Conservation (phyloP, 1,284 basidiomycete genomes). For the Jaminaea rosea region DNA sequence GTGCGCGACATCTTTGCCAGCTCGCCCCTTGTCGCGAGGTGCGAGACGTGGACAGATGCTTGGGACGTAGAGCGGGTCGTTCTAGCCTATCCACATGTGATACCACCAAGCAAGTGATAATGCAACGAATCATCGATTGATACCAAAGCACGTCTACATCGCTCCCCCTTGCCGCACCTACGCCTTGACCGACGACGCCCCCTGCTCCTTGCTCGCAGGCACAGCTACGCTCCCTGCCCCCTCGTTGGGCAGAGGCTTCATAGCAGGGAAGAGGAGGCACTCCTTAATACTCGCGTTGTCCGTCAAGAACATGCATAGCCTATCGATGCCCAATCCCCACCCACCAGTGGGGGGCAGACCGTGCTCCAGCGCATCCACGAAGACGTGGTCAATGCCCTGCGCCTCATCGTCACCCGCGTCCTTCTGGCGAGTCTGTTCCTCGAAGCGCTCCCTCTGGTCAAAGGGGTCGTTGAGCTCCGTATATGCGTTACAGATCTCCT, state of each 20-base stretch:
- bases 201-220: too few species aligned
- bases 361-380: slow-evolving; percentile 70
- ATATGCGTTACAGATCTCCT: slow-evolving; percentile 67
- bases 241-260: slow-evolving; percentile 59
- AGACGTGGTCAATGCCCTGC: slow-evolving; percentile 69
- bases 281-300: slow-evolving; percentile 66
- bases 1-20: neutral
- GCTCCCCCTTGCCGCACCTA: too few species aligned
- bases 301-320: slow-evolving; percentile 36
- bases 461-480: slow-evolving; percentile 65
- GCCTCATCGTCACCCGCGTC: slow-evolving; percentile 95
- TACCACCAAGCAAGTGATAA: neutral
- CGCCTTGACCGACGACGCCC: too few species aligned
- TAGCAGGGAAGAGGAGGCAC: slow-evolving; percentile 77
- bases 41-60: neutral
- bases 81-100: neutral
- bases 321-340: slow-evolving; percentile 39
- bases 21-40: too few species aligned
- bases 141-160: neutral
- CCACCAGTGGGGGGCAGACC: slow-evolving; percentile 95
- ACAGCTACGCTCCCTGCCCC: too few species aligned
- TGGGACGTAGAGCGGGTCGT: neutral
- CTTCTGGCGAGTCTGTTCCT: slow-evolving; percentile 85
- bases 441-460: slow-evolving; percentile 88
- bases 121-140: neutral